Conservation (phyloP, 1,139 yeast genomes). For the Geotrichum klebahnii region DNA sequence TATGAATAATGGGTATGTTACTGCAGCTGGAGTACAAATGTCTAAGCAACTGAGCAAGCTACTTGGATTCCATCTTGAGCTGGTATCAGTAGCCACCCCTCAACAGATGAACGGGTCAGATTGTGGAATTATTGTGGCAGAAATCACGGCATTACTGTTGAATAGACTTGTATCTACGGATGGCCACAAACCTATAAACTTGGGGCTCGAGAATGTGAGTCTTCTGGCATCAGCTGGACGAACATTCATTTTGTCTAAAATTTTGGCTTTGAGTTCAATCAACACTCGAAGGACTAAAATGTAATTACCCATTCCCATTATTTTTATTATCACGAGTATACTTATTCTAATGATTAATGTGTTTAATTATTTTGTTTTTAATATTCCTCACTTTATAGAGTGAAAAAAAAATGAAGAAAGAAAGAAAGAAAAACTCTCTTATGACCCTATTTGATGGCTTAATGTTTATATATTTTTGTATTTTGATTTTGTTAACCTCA, state of each 20-base stretch:
- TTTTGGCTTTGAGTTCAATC: slow-evolving; percentile 31
- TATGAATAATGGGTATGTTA: slow-evolving; percentile 41
- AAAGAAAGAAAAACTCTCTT: no score
- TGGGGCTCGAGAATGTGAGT: slow-evolving; percentile 37
- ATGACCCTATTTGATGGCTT: no score
- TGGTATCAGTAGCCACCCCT: slow-evolving; percentile 48
- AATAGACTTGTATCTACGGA: slow-evolving; percentile 39
- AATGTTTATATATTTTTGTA: no score
- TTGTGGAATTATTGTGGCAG: slow-evolving; percentile 70
- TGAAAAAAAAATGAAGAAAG: no score
- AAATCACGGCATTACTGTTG: slow-evolving; percentile 44
- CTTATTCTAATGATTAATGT: no score
- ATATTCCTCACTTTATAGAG: no score
- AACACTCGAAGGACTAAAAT: background rate
- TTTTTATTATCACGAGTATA: no score
- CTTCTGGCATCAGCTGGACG: slow-evolving; percentile 47
- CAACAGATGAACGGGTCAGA: slow-evolving; percentile 74
- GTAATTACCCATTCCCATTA: no score
- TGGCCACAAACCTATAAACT: slow-evolving; percentile 29
- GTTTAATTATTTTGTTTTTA: no score
- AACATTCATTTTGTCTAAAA: slow-evolving; percentile 42
- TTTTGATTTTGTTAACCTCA: no score
- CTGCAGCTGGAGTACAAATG: slow-evolving; percentile 35
- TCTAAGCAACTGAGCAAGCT: slow-evolving; percentile 39
- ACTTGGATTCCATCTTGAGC: slow-evolving; percentile 24